These are phyloP conservation scores for Vicia faba DNA, from an alignment of 306 rosid species.

Conservation along the genomic window DNA sequence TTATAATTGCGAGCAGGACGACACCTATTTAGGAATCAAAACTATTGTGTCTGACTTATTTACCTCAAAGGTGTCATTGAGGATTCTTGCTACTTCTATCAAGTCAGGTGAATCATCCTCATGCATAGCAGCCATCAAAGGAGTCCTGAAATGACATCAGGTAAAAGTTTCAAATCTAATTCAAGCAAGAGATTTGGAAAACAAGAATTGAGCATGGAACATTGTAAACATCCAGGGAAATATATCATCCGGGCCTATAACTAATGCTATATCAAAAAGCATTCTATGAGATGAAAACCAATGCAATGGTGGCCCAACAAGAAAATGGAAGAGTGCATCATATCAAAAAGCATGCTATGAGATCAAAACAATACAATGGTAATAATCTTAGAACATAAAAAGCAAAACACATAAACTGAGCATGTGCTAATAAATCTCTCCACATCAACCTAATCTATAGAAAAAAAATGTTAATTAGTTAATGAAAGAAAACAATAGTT, in stretches of 20 bases:
- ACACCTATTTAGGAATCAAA: background rate
- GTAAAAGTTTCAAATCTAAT: conserved; percentile 5
- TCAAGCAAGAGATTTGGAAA: conserved; percentile 15
- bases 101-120: conserved; percentile 81
- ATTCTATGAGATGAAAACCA: background rate
- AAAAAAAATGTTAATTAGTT: no score
- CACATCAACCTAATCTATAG: background rate
- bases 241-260: conserved; percentile 14
- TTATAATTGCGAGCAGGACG: conserved; percentile 5
- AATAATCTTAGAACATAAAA: background rate
- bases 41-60: background rate
- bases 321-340: background rate
- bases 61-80: conserved; percentile 73
- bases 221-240: background rate
- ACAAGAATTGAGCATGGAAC: conserved; percentile 6
- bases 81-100: conserved; percentile 62
- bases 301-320: background rate
- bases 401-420: background rate
- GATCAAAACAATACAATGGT: conserved; percentile 6
- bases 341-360: background rate
- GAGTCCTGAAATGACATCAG: conserved; percentile 61
- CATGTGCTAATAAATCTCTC: background rate
- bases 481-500: background rate
- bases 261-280: background rate
- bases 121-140: conserved; percentile 82